Conservation (phyloP, 2,329 filamentous ascomycete genomes). For the Venturia oleaginea region DNA sequence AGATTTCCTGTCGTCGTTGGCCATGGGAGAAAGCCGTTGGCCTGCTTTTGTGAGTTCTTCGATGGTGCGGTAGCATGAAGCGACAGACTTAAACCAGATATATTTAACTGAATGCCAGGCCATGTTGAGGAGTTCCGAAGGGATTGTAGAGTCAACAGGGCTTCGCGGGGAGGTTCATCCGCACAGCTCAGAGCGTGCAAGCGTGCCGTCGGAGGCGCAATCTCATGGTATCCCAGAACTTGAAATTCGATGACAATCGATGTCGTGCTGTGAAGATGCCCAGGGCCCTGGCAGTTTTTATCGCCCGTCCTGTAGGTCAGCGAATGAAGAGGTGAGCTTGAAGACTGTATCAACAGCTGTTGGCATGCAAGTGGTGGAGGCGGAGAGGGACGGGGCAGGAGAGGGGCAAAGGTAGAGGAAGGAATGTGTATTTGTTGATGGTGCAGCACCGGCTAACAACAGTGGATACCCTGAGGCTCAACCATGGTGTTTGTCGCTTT, state of each 20-base stretch:
- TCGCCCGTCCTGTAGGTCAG: not conserved
- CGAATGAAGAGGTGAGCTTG: not conserved
- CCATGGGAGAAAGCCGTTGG: not conserved
- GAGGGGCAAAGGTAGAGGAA: not conserved
- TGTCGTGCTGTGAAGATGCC: not conserved
- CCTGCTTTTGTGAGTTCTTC: not conserved
- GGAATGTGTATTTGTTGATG: not conserved
- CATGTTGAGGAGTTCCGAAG: not conserved
- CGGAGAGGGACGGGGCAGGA: not conserved
- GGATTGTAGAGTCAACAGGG: not conserved
- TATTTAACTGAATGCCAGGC: not conserved
- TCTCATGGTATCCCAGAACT: not conserved
- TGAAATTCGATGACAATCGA: too few relatives aligned
- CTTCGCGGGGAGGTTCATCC: not conserved
- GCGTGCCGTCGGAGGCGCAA: not conserved
- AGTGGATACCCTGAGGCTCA: conserved; percentile 4
- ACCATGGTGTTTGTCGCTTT: not conserved
- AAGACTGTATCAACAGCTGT: not conserved
- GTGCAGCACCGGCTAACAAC: not conserved
- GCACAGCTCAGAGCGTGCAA: not conserved
- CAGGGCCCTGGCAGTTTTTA: not conserved
- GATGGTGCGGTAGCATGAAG: not conserved
- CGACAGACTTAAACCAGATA: not conserved
- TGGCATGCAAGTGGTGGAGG: not conserved
- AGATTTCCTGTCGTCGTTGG: not conserved